Base-by-base conservation (phyloP, 257 asterid species). In the Jacaranda mimosifolia region DNA sequence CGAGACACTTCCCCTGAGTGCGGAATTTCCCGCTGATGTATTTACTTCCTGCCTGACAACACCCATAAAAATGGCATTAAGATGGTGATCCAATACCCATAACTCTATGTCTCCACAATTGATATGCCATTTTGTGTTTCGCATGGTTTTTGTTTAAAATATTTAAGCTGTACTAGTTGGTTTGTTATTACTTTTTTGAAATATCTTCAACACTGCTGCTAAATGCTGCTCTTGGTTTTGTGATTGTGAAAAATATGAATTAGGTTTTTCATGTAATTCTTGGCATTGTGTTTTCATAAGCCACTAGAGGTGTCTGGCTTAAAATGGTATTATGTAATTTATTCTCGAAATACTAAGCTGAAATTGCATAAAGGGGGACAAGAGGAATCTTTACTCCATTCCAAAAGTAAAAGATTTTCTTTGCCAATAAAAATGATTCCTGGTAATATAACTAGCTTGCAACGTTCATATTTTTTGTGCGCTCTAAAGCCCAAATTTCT, bases 11-110 rank as follows among this genome's bases (percentile, higher is more conserved):
- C 99, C 99, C 4, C 99, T 90, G 85, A 96, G 97, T 88, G 96
- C 89, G 74, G 98, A 93, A 63, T 93, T 90, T 86, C 98, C 98
- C 70, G 98, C 99, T 21, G 99, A 96, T 77, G 91, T 96, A 72
- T 96, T 96, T 83, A 96, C 99, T 59, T 90, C 98, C 73, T 96
- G 99, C 89, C 94, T 92, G 78, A 94, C 98, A 17, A 94, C 98
- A 48, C 98, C 98, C 53, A 91, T 94, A 75, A 94, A 94, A 86
- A 94, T 94, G 98, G 98, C 98, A 68, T 81, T 94, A 83, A 85
- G 98, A 94, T 94, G 98, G 99, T 92, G 83, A 88, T 76, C 68
- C 55, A 55, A 76, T 42, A 15, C 75, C 48, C 36, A 72, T 52
- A 35, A 76, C 49, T 48, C 75, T 66, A 55, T 56, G 52, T 36